Evolutionary conservation across 768 basidiomycete genomes (phyloP).

Genomic region (Macrolepiota fuliginosa): DNA sequence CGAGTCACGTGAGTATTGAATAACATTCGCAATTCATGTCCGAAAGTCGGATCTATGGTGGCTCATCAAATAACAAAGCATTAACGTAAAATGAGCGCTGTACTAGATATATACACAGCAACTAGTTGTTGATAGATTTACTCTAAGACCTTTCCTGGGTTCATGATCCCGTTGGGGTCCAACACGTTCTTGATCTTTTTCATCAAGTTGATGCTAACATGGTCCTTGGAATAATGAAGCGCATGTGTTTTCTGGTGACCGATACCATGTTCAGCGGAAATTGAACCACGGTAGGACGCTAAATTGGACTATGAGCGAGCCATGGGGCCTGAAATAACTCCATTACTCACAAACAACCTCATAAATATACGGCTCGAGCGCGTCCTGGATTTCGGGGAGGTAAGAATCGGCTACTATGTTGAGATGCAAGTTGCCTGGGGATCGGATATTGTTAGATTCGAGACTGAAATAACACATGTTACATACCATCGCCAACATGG

Average conservation of each 20-base stretch:
- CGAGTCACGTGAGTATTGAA: conserved; percentile 17
- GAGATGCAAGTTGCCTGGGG: conserved; percentile 85
- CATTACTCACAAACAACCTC: conserved; percentile 45
- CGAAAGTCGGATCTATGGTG: neutral
- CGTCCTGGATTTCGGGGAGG: conserved; percentile 77
- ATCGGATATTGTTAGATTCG: conserved; percentile 4
- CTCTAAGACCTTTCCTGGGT: conserved; percentile 80
- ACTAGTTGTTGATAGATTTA: conserved; percentile 16
- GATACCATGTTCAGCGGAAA: conserved; percentile 97
- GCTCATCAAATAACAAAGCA: neutral
- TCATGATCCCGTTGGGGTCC: conserved; percentile 91
- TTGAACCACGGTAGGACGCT: conserved; percentile 83
- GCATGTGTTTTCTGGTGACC: conserved; percentile 95
- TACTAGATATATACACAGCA: neutral
- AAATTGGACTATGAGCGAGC: neutral
- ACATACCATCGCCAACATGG: conserved; percentile 92
- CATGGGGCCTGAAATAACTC: neutral
- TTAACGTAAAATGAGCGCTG: conserved; percentile 1
- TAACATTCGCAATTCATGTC: neutral
- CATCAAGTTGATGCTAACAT: conserved; percentile 84
- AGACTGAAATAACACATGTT: neutral
- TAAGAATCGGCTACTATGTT: conserved; percentile 87
- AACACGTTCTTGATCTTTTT: conserved; percentile 84
- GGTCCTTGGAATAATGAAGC: conserved; percentile 82
- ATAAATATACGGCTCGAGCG: conserved; percentile 93